A percentile compares a stretch with the other conserved stretches of the same genome.
These are phyloP conservation scores for Pseudognaphalium luteoalbum DNA, from an alignment of 129 eudicot species.

Conservation along the genomic window DNA sequence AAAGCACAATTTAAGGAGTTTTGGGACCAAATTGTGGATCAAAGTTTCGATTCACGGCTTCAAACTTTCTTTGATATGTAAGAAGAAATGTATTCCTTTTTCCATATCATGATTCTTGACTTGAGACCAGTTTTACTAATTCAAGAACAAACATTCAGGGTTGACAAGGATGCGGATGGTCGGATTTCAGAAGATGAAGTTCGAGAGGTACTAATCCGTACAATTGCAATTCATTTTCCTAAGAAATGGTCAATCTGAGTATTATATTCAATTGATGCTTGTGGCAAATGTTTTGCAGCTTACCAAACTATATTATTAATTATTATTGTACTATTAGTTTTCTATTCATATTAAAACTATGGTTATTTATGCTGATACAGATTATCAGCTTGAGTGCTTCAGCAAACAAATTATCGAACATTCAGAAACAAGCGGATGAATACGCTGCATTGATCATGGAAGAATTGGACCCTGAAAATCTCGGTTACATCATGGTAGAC, in stretches of 20 bases:
- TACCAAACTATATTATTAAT: no score
- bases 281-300: neutral
- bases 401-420: conserved; percentile 57
- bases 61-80: conserved; percentile 96
- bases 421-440: conserved; percentile 56
- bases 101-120: neutral
- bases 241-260: neutral
- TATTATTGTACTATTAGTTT: no score
- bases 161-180: conserved; percentile 82
- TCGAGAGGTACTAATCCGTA: conserved; percentile 49
- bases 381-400: conserved; percentile 64
- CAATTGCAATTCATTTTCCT: neutral
- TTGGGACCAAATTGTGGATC: conserved; percentile 85
- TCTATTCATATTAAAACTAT: neutral
- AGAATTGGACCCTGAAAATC: conserved; percentile 65
- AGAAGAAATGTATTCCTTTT: conserved; percentile 2
- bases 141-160: conserved; percentile 50
- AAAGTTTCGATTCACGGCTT: conserved; percentile 81
- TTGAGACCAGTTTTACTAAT: conserved; percentile 9
- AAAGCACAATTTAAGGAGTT: conserved; percentile 71
- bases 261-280: neutral
- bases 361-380: conserved; percentile 24
- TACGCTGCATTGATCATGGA: conserved; percentile 74
- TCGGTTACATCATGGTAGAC: conserved; percentile 55
- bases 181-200: conserved; percentile 73